Evolutionary conservation across 2,329 filamentous ascomycete species (phyloP).

Genomic region (Fusarium domesticum): DNA sequence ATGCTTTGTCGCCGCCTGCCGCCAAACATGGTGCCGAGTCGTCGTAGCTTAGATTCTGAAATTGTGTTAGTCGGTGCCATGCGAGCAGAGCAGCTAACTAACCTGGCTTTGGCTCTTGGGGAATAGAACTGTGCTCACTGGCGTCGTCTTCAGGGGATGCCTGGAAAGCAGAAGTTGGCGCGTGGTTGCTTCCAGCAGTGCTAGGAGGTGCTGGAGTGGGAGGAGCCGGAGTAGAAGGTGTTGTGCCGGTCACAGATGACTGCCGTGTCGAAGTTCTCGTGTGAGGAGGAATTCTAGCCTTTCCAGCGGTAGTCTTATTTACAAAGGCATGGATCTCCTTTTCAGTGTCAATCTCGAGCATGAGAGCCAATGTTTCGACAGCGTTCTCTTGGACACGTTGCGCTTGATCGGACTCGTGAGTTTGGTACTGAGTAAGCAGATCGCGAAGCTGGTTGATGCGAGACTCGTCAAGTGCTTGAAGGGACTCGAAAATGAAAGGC

Average conservation of each 20-base stretch:
- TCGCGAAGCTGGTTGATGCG: slow-evolving; percentile 88
- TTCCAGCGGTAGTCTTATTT: slow-evolving; percentile 43
- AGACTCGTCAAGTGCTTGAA: slow-evolving; percentile 87
- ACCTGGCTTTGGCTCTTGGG: slow-evolving; percentile 38
- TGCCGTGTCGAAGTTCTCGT: slow-evolving; percentile 42
- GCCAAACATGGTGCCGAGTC: slow-evolving; percentile 66
- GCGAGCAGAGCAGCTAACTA: slow-evolving; percentile 1
- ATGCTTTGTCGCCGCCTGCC: slow-evolving; percentile 64
- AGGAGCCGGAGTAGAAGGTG: slow-evolving; percentile 22
- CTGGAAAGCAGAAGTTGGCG: slow-evolving; percentile 11
- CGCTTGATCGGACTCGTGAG: slow-evolving; percentile 84
- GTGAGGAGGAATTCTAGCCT: slow-evolving; percentile 26
- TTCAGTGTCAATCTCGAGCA: slow-evolving; percentile 82
- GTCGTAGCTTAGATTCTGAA: slow-evolving; percentile 54
- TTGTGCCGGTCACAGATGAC: slow-evolving; percentile 37
- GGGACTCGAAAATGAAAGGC: slow-evolving; percentile 88
- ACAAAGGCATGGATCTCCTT: slow-evolving; percentile 80
- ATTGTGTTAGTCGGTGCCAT: slow-evolving; percentile 23
- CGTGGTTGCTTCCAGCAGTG: slow-evolving; percentile 24
- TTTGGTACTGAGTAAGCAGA: slow-evolving; percentile 87
- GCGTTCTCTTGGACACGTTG: slow-evolving; percentile 71
- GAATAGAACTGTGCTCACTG: slow-evolving; percentile 43
- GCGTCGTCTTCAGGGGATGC: slow-evolving; percentile 30
- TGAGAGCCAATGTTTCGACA: slow-evolving; percentile 74
- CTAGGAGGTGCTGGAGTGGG: slow-evolving; percentile 28